Percentiles rank a stretch among this genome's conserved stretches.
phyloP scores from a whole-genome alignment of 2,329 filamentous ascomycete species.

The Emericellopsis atlantica region DNA sequence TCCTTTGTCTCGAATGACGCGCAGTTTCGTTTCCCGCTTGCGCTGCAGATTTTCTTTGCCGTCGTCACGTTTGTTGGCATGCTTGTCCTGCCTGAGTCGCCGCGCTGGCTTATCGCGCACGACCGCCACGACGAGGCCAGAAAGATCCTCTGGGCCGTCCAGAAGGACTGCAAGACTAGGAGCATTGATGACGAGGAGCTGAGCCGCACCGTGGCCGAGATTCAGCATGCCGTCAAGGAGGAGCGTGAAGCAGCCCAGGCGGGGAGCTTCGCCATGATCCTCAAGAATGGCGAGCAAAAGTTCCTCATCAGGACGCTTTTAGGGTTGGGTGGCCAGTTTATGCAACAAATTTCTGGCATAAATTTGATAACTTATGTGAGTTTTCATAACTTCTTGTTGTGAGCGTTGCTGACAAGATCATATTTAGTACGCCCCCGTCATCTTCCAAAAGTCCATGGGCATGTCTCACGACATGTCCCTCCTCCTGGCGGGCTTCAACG shows the following conservation, averaged over 20 bases:
- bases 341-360: slow-evolving; percentile 10
- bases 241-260: slow-evolving; percentile 9
- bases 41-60: slow-evolving; percentile 15
- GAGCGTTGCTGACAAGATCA: neutral
- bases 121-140: slow-evolving; percentile 13
- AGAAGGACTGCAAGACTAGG: neutral
- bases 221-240: slow-evolving; percentile 12
- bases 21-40: slow-evolving; percentile 21
- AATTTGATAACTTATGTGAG: slow-evolving; percentile 1
- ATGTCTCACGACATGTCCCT: slow-evolving; percentile 28
- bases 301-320: slow-evolving; percentile 7
- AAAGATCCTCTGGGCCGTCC: slow-evolving; percentile 8
- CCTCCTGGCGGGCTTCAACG: slow-evolving; percentile 38
- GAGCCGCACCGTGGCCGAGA: neutral
- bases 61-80: slow-evolving; percentile 11
- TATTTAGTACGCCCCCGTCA: slow-evolving; percentile 10
- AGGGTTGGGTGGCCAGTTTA: slow-evolving; percentile 27
- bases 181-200: neutral
- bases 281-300: slow-evolving; percentile 6
- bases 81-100: slow-evolving; percentile 13
- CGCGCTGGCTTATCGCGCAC: slow-evolving; percentile 15
- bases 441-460: slow-evolving; percentile 31
- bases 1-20: slow-evolving; percentile 13
- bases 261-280: slow-evolving; percentile 9
- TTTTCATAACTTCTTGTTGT: neutral